Evolutionary conservation across 2,329 filamentous ascomycete genomes (phyloP).

Genomic region (Aquanectria penicillioides): DNA sequence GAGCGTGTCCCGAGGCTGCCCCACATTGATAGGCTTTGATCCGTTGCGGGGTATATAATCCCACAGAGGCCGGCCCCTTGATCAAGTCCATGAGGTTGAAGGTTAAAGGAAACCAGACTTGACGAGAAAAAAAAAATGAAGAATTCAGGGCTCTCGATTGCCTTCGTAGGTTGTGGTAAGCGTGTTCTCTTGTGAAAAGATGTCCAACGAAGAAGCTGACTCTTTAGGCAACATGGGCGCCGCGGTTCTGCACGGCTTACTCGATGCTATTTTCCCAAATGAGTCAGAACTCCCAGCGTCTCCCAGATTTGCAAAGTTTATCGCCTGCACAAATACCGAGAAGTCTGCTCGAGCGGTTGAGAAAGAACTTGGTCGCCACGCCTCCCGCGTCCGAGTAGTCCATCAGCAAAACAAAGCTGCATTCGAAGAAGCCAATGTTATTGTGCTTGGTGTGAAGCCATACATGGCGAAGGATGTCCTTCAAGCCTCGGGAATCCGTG

Average conservation of each 20-base stretch:
- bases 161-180: background rate
- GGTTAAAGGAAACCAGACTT: too few species aligned
- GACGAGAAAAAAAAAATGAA: too few species aligned
- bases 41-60: too few species aligned
- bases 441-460: slow-evolving; percentile 12
- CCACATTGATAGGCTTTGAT: too few species aligned
- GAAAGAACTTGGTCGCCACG: background rate
- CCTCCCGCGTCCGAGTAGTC: background rate
- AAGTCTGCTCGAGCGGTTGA: background rate
- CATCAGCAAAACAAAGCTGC: background rate
- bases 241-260: slow-evolving; percentile 11
- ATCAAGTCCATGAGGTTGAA: too few species aligned
- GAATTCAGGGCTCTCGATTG: too few species aligned
- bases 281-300: background rate
- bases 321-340: slow-evolving; percentile 12
- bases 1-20: too few species aligned
- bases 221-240: slow-evolving; percentile 15
- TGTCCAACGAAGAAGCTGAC: background rate
- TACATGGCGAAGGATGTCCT: slow-evolving; percentile 6
- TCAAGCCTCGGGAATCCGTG: background rate
- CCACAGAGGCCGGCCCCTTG: too few species aligned
- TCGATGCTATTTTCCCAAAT: slow-evolving; percentile 7
- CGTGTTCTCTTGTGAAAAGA: background rate
- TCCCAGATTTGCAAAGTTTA: background rate
- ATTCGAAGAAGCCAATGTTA: slow-evolving; percentile 4